Evolutionary conservation across 108 stramenopile genomes (phyloP).

Genomic region (Cylindrotheca fusiformis): DNA sequence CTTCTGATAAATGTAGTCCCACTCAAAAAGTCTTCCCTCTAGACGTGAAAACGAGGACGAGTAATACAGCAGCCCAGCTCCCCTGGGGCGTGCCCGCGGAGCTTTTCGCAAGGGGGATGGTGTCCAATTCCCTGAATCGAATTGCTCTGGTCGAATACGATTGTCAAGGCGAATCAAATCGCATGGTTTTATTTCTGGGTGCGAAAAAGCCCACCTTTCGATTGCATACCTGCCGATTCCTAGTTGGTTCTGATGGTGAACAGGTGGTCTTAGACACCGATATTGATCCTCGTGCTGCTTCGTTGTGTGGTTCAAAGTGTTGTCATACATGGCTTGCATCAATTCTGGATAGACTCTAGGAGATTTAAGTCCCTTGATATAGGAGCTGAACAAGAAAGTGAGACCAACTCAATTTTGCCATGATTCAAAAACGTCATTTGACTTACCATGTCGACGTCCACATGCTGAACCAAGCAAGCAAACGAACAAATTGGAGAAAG

Average conservation of each 20-base stretch:
- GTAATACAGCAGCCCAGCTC: constrained; percentile 1
- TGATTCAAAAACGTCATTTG: too few relatives aligned
- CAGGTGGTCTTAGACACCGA: constrained; percentile 6
- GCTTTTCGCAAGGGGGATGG: constrained; percentile 1
- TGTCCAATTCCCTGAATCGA: not conserved
- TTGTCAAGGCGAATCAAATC: constrained; percentile 9
- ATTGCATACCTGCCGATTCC: constrained; percentile 9
- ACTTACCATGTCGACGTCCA: constrained; percentile 16
- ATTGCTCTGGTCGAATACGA: constrained; percentile 1
- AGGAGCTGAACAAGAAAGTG: too few relatives aligned
- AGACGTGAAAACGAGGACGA: constrained; percentile 13
- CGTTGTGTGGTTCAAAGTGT: constrained; percentile 9
- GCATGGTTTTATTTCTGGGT: constrained; percentile 8
- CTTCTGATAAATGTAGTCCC: constrained; percentile 16
- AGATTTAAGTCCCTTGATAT: not conserved
- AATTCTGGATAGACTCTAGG: constrained; percentile 1
- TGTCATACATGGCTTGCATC: constrained; percentile 11
- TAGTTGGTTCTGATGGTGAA: constrained; percentile 9
- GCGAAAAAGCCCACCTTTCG: constrained; percentile 18
- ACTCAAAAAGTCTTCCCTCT: constrained; percentile 18
- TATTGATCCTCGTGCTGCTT: not conserved
- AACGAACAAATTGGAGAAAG: too few relatives aligned
- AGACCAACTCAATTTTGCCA: too few relatives aligned
- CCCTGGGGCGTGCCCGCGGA: constrained; percentile 8
- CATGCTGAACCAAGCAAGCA: too few relatives aligned